A percentile compares a stretch with the other conserved stretches of the same genome.
These are phyloP conservation scores for Teratosphaeria pseudoeucalypti DNA, from an alignment of 2,329 filamentous ascomycete species.

Conservation along the genomic window DNA sequence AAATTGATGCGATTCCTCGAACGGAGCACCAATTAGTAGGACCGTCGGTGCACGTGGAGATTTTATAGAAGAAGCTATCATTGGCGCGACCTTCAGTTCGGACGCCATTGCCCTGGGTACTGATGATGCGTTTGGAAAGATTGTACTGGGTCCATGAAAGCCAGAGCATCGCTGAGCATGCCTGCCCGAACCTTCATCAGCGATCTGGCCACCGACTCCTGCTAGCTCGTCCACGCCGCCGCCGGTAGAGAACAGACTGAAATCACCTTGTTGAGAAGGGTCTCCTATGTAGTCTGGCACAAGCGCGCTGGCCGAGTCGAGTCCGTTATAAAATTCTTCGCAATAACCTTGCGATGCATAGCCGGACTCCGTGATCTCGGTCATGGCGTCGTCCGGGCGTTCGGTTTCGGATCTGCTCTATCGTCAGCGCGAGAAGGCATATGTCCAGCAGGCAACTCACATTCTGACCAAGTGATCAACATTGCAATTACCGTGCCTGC, in stretches of 20 bases:
- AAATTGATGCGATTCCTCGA: not conserved
- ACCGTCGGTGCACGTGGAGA: not conserved
- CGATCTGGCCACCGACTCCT: conserved; percentile 4
- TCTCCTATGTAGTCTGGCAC: not conserved
- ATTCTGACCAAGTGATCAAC: conserved; percentile 39
- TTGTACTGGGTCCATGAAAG: conserved; percentile 1
- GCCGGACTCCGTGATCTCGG: conserved; percentile 4
- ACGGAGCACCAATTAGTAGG: not conserved
- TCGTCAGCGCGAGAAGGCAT: conserved; percentile 1
- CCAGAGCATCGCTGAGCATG: conserved; percentile 1
- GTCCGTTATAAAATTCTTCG: not conserved
- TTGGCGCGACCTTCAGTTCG: not conserved
- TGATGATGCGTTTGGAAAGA: not conserved
- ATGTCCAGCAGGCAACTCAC: conserved; percentile 7
- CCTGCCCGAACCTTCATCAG: conserved; percentile 2
- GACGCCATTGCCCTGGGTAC: not conserved
- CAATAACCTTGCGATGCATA: conserved; percentile 1
- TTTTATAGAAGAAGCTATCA: not conserved
- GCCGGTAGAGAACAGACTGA: not conserved
- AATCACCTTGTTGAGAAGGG: conserved; percentile 5
- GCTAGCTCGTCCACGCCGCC: conserved; percentile 1
- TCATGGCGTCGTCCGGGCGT: conserved; percentile 4
- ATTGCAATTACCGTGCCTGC: conserved; percentile 50
- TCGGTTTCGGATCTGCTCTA: conserved; percentile 1
- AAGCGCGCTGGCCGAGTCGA: not conserved